Percentiles rank a stretch among this genome's conserved stretches.
Conservation (phyloP, 1,139 yeast genomes). For the Diutina rugosa region DNA sequence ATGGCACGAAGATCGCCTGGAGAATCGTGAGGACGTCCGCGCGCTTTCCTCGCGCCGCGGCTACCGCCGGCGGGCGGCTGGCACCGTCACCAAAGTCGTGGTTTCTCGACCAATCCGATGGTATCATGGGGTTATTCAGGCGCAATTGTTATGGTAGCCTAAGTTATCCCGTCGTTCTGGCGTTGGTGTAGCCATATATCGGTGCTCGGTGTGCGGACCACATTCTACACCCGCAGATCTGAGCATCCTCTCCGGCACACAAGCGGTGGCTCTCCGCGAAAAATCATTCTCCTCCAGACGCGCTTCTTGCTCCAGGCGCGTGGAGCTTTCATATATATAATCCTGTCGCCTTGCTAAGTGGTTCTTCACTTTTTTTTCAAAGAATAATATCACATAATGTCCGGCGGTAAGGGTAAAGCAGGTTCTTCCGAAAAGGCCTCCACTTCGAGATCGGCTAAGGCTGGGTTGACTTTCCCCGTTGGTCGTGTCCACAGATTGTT, state of each 20-base stretch:
- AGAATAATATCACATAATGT: conserved; percentile 37
- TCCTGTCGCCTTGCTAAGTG: not conserved
- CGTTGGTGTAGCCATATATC: not conserved
- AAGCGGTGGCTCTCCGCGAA: not conserved
- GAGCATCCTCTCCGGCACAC: not conserved
- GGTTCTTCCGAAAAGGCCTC: conserved; percentile 88
- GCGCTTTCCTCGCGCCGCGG: not conserved
- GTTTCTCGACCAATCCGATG: not conserved
- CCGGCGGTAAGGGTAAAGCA: conserved; percentile 99
- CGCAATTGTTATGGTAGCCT: not conserved
- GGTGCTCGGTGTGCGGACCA: not conserved
- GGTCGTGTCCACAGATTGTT: conserved; percentile 97
- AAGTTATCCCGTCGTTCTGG: not conserved
- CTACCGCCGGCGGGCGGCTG: not conserved
- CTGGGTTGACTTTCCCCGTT: conserved; percentile 98
- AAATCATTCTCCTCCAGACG: not conserved
- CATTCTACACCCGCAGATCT: not conserved
- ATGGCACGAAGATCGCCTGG: not conserved
- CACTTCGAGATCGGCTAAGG: conserved; percentile 95
- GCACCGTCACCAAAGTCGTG: not conserved
- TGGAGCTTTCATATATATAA: not conserved
- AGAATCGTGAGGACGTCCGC: not conserved
- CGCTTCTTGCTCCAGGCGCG: not conserved
- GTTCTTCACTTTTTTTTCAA: not conserved
- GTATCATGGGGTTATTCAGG: not conserved